Percentiles rank a stretch among this genome's conserved stretches.
Conservation (phyloP, 2,329 filamentous ascomycete genomes). For the Venturia effusa region DNA sequence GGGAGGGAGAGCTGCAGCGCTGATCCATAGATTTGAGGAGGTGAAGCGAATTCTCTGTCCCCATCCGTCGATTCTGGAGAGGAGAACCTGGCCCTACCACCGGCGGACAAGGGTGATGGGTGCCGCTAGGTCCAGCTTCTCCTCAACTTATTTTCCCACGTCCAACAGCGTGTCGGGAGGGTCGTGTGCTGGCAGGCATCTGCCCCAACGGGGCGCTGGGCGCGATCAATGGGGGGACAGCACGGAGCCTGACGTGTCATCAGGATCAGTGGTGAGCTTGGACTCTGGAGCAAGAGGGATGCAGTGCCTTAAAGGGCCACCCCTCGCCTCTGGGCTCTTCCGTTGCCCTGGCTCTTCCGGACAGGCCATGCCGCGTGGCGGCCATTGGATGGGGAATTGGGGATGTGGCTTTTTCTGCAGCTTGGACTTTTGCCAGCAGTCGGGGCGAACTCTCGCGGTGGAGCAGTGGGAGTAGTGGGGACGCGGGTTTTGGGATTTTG, state of each 20-base stretch:
- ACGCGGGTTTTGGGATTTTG: neutral
- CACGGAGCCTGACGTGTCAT: constrained; percentile 1
- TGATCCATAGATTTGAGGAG: neutral
- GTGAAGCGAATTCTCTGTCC: neutral
- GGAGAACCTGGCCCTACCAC: neutral
- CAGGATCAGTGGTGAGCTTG: neutral
- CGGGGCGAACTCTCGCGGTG: neutral
- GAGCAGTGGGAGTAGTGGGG: neutral
- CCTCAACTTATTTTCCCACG: neutral
- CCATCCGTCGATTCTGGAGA: neutral
- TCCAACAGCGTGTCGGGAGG: neutral
- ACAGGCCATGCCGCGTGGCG: neutral
- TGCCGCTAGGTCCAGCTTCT: neutral
- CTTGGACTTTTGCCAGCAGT: neutral
- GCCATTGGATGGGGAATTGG: neutral
- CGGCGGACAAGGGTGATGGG: neutral
- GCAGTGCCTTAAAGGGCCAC: neutral
- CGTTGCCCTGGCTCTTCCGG: neutral
- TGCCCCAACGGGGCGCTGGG: neutral
- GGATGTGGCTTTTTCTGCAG: neutral
- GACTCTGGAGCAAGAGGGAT: no score
- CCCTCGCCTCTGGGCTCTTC: neutral
- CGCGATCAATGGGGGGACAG: neutral
- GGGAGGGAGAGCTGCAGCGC: neutral
- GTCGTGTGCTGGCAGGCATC: constrained; percentile 3